Conservation (phyloP, 192 early-diverging fungal genomes). For the Coemansia furcata region DNA sequence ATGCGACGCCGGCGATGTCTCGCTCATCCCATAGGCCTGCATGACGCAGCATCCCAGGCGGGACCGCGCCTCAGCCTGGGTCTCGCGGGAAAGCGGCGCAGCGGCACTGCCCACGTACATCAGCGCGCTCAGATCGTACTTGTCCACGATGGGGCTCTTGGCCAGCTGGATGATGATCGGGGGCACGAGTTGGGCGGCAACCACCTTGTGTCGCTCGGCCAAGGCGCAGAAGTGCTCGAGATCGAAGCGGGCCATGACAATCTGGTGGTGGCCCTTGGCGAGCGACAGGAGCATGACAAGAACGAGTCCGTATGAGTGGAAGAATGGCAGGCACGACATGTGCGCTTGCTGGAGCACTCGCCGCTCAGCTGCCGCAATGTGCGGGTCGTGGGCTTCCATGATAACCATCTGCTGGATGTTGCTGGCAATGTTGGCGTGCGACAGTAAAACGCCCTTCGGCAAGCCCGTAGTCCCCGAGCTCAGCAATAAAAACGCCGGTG, state of each 20-base stretch:
- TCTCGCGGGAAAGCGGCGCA: constrained; percentile 72
- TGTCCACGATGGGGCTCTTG: constrained; percentile 69
- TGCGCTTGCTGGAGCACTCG: background rate
- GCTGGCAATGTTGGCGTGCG: constrained; percentile 70
- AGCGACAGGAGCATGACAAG: constrained; percentile 34
- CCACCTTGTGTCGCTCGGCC: constrained; percentile 69
- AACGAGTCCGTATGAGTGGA: constrained; percentile 68
- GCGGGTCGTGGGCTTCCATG: background rate
- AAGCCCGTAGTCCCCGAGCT: constrained; percentile 54
- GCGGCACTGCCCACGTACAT: constrained; percentile 67
- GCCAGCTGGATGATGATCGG: constrained; percentile 68
- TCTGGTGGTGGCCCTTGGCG: constrained; percentile 54
- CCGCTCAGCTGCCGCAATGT: background rate
- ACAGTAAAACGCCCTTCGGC: constrained; percentile 82
- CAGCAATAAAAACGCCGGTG: constrained; percentile 42
- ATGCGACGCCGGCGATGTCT: constrained; percentile 47
- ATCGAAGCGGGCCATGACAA: constrained; percentile 77
- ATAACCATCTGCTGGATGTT: constrained; percentile 55
- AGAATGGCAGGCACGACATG: constrained; percentile 62
- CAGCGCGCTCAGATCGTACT: constrained; percentile 71
- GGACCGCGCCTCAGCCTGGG: constrained; percentile 53
- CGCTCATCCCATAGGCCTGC: constrained; percentile 71
- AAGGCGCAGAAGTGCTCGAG: constrained; percentile 59
- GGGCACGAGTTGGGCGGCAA: constrained; percentile 62
- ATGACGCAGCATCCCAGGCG: constrained; percentile 45